Conservation (phyloP, 176 grass and related monocot species). For the Carex parvula region DNA sequence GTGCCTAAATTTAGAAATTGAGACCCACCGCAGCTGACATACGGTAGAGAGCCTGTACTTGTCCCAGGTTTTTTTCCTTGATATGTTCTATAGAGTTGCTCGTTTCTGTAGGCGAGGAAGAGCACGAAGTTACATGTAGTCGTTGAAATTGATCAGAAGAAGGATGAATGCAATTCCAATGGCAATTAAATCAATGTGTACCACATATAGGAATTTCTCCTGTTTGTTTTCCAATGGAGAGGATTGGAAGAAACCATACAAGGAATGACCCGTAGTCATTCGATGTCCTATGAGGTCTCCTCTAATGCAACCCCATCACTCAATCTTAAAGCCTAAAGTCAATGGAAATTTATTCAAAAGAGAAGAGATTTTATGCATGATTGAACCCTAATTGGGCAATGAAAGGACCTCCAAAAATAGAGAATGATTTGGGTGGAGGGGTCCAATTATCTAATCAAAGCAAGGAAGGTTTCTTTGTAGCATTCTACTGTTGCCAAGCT, state of each 20-base stretch:
- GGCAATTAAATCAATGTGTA: not conserved
- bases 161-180: not conserved
- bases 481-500: constrained; percentile 41
- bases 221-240: not conserved
- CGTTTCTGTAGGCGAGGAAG: not conserved
- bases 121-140: not conserved
- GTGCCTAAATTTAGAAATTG: not conserved
- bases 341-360: not conserved
- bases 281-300: constrained; percentile 40
- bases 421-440: constrained; percentile 28
- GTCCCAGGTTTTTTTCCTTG: not conserved
- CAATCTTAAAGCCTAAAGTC: constrained; percentile 26
- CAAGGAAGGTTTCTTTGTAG: constrained; percentile 79
- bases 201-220: not conserved
- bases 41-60: too few species aligned
- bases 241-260: not conserved
- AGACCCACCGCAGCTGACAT: not conserved
- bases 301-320: constrained; percentile 33
- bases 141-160: not conserved
- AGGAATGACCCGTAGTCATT: constrained; percentile 61
- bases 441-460: constrained; percentile 36
- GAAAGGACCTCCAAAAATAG: constrained; percentile 28
- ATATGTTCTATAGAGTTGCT: not conserved
- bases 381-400: constrained; percentile 3
- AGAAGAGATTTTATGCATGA: constrained; percentile 1